phyloP scores from a whole-genome alignment of 2,329 filamentous ascomycete genomes.

The Fusarium oxysporum region DNA sequence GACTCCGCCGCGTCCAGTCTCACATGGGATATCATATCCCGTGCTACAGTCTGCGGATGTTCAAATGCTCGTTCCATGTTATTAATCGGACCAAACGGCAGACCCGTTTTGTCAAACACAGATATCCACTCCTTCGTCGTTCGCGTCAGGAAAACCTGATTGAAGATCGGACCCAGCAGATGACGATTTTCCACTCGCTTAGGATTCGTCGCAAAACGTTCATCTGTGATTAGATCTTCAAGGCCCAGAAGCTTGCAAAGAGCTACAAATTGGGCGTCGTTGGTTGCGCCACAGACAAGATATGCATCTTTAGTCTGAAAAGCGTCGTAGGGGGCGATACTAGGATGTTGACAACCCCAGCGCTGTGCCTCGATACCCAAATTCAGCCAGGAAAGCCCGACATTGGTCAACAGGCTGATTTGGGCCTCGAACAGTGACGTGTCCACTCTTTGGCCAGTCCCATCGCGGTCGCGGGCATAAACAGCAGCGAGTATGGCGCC shows the following conservation, averaged over 20 bases:
- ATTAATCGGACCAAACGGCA: no score
- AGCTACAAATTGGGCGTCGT: not conserved
- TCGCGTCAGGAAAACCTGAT: no score
- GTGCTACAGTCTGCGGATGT: no score
- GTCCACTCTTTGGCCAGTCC: not conserved
- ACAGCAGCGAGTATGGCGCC: not conserved
- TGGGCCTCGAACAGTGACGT: not conserved
- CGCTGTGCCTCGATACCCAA: not conserved
- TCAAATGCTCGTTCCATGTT: no score
- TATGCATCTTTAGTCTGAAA: not conserved
- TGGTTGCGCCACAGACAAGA: not conserved
- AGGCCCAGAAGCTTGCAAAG: not conserved
- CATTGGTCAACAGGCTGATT: not conserved
- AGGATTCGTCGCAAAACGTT: not conserved
- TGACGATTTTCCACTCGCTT: not conserved
- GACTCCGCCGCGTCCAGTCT: no score
- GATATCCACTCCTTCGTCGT: no score
- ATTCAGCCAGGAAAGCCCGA: not conserved
- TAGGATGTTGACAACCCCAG: not conserved
- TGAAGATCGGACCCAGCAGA: no score
- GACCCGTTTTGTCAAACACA: no score
- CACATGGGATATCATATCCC: no score
- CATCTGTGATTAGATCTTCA: not conserved
- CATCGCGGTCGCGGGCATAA: not conserved
- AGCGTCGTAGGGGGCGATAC: not conserved